phyloP scores from a whole-genome alignment of 139 green algal genomes.

The Raphidocelis subcapitata region DNA sequence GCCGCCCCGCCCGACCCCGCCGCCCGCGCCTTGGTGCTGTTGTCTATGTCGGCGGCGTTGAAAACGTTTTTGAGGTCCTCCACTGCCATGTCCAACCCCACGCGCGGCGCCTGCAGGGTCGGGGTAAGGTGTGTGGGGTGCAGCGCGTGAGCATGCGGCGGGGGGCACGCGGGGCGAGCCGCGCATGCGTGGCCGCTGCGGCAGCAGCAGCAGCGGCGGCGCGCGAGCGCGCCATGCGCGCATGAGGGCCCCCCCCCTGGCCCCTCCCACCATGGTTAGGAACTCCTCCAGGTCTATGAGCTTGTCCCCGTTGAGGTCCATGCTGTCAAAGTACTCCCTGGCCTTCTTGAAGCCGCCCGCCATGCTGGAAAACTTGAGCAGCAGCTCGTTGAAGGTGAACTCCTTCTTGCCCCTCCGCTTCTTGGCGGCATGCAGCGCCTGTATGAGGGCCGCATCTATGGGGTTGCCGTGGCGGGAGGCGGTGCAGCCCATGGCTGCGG shows the following conservation, averaged over 20 bases:
- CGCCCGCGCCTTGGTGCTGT: slow-evolving; percentile 25
- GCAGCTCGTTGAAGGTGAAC: slow-evolving; percentile 31
- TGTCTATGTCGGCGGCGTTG: slow-evolving; percentile 30
- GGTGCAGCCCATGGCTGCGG: slow-evolving; percentile 12
- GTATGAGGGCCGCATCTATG: slow-evolving; percentile 19
- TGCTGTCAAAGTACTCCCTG: slow-evolving; percentile 22
- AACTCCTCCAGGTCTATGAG: slow-evolving; percentile 5
- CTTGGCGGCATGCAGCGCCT: slow-evolving; percentile 19
- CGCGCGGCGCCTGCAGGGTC: slow-evolving; percentile 7
- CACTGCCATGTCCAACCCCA: slow-evolving; percentile 20
- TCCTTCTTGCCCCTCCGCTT: background rate
- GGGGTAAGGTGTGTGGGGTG: too few relatives aligned
- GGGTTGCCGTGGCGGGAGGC: slow-evolving; percentile 10
- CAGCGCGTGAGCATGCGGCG: too few relatives aligned
- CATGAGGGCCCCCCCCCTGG: too few relatives aligned
- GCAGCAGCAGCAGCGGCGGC: too few relatives aligned
- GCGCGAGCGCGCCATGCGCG: too few relatives aligned
- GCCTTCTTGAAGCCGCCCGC: slow-evolving; percentile 20
- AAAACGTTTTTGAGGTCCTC: slow-evolving; percentile 29
- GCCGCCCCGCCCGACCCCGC: too few relatives aligned
- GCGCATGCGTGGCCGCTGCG: too few relatives aligned
- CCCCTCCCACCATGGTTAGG: background rate
- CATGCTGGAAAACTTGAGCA: slow-evolving; percentile 34
- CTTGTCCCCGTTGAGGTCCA: slow-evolving; percentile 24
- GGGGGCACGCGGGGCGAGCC: too few relatives aligned